Base-by-base conservation (phyloP, 768 basidiomycete species). In the Trametes sanguinea region DNA sequence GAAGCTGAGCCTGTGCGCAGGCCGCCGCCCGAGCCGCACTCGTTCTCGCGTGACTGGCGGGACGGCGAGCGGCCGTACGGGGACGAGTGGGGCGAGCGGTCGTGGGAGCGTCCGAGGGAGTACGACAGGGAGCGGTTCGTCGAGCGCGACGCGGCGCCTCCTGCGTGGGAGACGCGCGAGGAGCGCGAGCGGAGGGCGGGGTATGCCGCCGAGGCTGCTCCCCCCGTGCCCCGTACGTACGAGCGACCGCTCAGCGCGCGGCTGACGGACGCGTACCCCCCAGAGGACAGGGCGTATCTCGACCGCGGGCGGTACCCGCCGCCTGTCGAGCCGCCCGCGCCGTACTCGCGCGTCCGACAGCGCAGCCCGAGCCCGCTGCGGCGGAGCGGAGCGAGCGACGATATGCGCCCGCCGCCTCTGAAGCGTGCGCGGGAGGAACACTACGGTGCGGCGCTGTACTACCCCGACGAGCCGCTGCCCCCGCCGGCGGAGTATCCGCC, bases 121-220 rank as follows among this genome's bases (percentile, higher is more conserved):
- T 68, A 46, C 65, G 67, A 69, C 10, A 44, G 62, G 6, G 69
- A 67, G 7, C 58, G 64, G 14, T 66, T 57, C 46, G 50, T 54
- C 22, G 71, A 69, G 17, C 68, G 70, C 39, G 68, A 71, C 16
- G 57, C 62, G 3, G 60, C 32, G 40, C 51, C 48, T 16, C 62
- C 53, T 40, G 63, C 52, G 7, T 72, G 72, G 72, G 70, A 73
- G 57, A 71, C 70, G 2, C 70, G 69, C n/a, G 68, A 72, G 42
- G 70, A 71, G 60, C 72, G 71, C 29, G 72, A 73, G 16, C 68
- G 69, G 7, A 58, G 72, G 17, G 57, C 65, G 16, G 51, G 56
- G 33, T 69, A 65, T 30, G 54, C 67, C 0, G 48, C 66, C 11
- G 54, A 40, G 16, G 45, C 54, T 2, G 57, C 65, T 1, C 16